Evolutionary conservation across 164 flowering plant species (phyloP).

Genomic region (Tetracentron sinense): DNA sequence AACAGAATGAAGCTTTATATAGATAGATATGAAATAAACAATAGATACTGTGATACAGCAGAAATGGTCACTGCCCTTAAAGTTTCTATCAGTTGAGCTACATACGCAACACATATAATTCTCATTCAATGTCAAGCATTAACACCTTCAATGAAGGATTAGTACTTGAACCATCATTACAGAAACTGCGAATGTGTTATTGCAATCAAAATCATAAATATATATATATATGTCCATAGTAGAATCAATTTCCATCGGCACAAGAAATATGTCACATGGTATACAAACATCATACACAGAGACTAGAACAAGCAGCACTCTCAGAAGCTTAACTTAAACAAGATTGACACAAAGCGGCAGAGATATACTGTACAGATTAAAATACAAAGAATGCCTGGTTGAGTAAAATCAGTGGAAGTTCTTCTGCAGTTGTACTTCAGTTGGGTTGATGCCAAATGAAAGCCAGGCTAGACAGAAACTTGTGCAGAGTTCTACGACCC

Average conservation of each 20-base stretch:
- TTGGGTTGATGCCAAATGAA: constrained; percentile 11
- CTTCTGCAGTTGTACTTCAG: constrained; percentile 3
- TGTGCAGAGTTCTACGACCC: constrained; percentile 37
- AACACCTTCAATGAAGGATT: neutral
- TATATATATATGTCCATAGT: too few species aligned
- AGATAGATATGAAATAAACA: too few species aligned
- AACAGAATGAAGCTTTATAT: too few species aligned
- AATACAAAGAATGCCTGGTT: neutral
- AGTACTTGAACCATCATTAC: neutral
- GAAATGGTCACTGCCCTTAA: too few species aligned
- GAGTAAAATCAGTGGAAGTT: neutral
- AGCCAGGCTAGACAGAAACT: constrained; percentile 32
- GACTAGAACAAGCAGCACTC: neutral
- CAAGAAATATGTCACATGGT: neutral
- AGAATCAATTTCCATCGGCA: neutral
- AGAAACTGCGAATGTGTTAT: neutral
- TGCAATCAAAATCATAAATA: too few species aligned
- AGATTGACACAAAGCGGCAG: neutral
- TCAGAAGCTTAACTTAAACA: neutral
- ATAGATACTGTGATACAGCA: too few species aligned
- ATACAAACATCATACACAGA: neutral
- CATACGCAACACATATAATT: too few species aligned
- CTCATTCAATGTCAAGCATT: neutral
- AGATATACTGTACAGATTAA: neutral
- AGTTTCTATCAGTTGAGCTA: too few species aligned